Conservation (phyloP, 2,329 filamentous ascomycete species). For the Aspergillus sp. region DNA sequence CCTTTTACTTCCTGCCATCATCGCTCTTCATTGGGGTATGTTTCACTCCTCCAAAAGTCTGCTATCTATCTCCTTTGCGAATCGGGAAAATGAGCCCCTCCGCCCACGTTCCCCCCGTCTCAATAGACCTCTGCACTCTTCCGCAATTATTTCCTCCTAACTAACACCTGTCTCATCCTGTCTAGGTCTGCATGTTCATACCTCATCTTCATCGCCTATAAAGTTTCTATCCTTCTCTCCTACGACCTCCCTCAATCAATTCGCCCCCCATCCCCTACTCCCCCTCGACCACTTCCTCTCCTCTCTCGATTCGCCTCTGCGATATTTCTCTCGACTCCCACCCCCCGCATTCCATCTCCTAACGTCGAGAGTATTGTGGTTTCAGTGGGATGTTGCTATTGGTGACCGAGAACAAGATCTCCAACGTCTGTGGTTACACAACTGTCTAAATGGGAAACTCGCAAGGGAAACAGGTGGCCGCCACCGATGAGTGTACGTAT, state of each 20-base stretch:
- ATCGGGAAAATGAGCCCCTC: constrained; percentile 22
- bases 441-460: constrained; percentile 77
- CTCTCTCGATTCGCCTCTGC: background rate
- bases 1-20: constrained; percentile 1
- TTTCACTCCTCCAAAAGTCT: constrained; percentile 13
- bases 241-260: constrained; percentile 5
- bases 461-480: constrained; percentile 88
- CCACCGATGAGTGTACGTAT: constrained; percentile 84
- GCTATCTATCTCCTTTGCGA: constrained; percentile 10
- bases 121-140: constrained; percentile 13
- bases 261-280: background rate
- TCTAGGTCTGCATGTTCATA: constrained; percentile 19
- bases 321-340: background rate
- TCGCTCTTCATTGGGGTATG: constrained; percentile 20
- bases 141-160: constrained; percentile 12
- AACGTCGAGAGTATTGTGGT: background rate
- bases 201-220: constrained; percentile 13
- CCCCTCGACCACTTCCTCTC: constrained; percentile 5
- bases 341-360: background rate
- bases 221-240: constrained; percentile 1
- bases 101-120: constrained; percentile 20
- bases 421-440: constrained; percentile 22
- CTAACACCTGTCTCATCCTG: constrained; percentile 15
- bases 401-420: constrained; percentile 27
- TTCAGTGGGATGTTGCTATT: constrained; percentile 25